A percentile compares a stretch with the other conserved stretches of the same genome.
Evolutionary conservation across 1,284 basidiomycete species (phyloP).

Genomic region (Pyrrhoderma noxium): DNA sequence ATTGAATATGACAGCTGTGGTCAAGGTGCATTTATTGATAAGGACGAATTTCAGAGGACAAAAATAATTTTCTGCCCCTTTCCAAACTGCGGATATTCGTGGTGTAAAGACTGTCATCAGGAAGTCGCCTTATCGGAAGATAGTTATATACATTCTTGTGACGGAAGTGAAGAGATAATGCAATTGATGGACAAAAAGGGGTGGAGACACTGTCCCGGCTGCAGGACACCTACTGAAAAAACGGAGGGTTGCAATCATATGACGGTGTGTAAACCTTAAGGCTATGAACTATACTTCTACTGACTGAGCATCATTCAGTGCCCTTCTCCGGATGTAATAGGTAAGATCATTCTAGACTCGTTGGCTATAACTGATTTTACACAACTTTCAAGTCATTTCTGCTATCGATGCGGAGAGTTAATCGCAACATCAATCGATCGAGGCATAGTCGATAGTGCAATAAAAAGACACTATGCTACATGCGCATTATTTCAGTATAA

Average conservation of each 20-base stretch:
- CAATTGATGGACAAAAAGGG: slow-evolving; percentile 43
- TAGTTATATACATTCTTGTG: slow-evolving; percentile 44
- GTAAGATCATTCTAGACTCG: slow-evolving; percentile 26
- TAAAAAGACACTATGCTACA: background rate
- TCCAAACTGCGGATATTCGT: slow-evolving; percentile 36
- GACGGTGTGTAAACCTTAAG: slow-evolving; percentile 35
- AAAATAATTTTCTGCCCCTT: slow-evolving; percentile 39
- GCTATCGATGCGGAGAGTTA: slow-evolving; percentile 44
- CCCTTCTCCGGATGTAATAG: slow-evolving; percentile 51
- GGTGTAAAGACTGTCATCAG: slow-evolving; percentile 50
- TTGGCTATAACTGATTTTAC: background rate
- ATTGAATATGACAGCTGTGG: no score
- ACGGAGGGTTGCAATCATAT: slow-evolving; percentile 56
- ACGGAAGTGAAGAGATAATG: slow-evolving; percentile 46
- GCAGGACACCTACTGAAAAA: slow-evolving; percentile 52
- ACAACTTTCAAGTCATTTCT: slow-evolving; percentile 41
- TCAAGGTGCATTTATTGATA: slow-evolving; percentile 41
- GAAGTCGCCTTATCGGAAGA: slow-evolving; percentile 30
- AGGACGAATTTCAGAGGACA: slow-evolving; percentile 36
- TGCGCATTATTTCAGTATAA: background rate
- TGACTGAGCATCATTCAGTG: slow-evolving; percentile 33
- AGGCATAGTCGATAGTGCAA: background rate
- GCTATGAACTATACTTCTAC: background rate
- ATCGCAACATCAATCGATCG: slow-evolving; percentile 9
- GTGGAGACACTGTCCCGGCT: slow-evolving; percentile 56